Evolutionary conservation across 2,329 filamentous ascomycete genomes (phyloP).

Genomic region (Sarocladiaceae sp.): DNA sequence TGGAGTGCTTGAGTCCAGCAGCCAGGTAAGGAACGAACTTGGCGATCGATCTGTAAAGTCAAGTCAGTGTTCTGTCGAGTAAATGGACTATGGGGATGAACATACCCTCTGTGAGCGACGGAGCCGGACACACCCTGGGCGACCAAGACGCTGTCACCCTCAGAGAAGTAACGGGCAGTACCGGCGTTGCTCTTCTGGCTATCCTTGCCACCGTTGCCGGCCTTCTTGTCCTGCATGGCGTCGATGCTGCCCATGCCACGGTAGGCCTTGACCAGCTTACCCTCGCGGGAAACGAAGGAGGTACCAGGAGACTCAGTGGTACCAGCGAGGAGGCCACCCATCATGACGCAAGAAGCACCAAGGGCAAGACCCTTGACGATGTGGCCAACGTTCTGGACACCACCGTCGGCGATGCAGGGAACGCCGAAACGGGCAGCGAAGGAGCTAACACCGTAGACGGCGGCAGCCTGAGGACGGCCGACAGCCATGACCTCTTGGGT

Average conservation of each 20-base stretch:
- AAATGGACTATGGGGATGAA: no score
- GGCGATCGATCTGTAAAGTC: conserved; percentile 66
- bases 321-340: conserved; percentile 95
- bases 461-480: conserved; percentile 89
- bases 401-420: conserved; percentile 95
- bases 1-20: conserved; percentile 92
- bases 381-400: conserved; percentile 97
- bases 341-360: conserved; percentile 95
- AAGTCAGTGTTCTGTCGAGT: no score
- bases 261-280: conserved; percentile 98
- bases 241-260: conserved; percentile 98
- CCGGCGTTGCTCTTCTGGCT: conserved; percentile 84
- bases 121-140: conserved; percentile 93
- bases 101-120: conserved; percentile 69
- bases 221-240: conserved; percentile 99
- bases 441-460: conserved; percentile 82
- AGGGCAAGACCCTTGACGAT: conserved; percentile 97
- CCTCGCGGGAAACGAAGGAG: conserved; percentile 93
- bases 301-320: conserved; percentile 97
- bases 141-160: conserved; percentile 90
- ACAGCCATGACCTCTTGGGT: conserved; percentile 99
- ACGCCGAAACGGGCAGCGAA: conserved; percentile 94
- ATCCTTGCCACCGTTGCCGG: conserved; percentile 68
- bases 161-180: conserved; percentile 96
- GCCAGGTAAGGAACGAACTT: conserved; percentile 97